A percentile compares a stretch with the other conserved stretches of the same genome.
phyloP scores from a whole-genome alignment of 305 asterid genomes.

The Petunia hybrid region DNA sequence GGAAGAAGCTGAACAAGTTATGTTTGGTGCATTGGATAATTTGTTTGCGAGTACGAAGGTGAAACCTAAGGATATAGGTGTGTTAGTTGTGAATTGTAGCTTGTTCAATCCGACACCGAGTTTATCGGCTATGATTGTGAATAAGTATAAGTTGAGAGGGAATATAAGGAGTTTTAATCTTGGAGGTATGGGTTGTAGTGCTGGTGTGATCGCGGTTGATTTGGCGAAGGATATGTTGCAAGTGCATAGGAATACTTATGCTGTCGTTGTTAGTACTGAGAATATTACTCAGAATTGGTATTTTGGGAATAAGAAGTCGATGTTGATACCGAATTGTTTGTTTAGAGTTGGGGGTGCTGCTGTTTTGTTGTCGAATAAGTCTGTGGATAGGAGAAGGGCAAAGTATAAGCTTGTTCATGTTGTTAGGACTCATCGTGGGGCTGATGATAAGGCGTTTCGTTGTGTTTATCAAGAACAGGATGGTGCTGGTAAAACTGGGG shows the following conservation, averaged over 20 bases:
- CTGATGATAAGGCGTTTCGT: constrained; percentile 75
- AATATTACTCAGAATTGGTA: constrained; percentile 89
- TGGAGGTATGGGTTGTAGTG: constrained; percentile 96
- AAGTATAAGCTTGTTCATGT: constrained; percentile 83
- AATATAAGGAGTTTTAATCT: constrained; percentile 73
- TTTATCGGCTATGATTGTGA: constrained; percentile 81
- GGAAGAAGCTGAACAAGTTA: constrained; percentile 86
- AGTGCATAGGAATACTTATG: constrained; percentile 78
- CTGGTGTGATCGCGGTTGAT: constrained; percentile 79
- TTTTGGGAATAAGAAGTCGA: constrained; percentile 75
- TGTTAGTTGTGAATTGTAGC: constrained; percentile 82
- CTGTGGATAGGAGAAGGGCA: constrained; percentile 57
- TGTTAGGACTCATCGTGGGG: constrained; percentile 84
- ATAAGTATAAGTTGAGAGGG: constrained; percentile 84
- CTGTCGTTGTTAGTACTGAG: constrained; percentile 79
- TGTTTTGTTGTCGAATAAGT: constrained; percentile 66
- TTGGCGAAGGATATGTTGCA: constrained; percentile 79
- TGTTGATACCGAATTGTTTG: constrained; percentile 86
- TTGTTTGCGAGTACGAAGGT: constrained; percentile 64
- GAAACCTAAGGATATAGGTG: constrained; percentile 75
- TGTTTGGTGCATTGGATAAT: constrained; percentile 74
- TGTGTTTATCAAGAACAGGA: constrained; percentile 87
- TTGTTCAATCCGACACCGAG: constrained; percentile 86
- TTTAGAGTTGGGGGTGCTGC: constrained; percentile 89
- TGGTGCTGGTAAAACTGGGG: constrained; percentile 64